Evolutionary conservation across 208 protist genomes (phyloP), one percentile per base, ranked within the genome.

Genomic region (Crithidia sp.): DNA sequence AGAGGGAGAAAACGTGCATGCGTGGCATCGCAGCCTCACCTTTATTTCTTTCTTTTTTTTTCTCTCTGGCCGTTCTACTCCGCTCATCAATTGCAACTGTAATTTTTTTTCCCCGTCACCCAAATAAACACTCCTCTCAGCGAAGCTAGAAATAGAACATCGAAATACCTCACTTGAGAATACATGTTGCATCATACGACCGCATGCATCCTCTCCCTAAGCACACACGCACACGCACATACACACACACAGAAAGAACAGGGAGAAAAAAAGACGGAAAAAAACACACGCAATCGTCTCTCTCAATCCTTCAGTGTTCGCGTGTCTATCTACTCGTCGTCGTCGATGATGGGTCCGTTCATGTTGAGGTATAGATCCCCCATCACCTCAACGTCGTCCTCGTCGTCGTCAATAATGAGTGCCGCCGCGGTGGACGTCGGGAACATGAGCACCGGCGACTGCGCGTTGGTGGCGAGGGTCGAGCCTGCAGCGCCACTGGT

Each of bases 371-470:
- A 97, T 9, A 85, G 85, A 14, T 94, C 86, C 12, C 79, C 84
- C 74, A 93, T 86, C 43, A 93, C 74, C 82, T 97, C 88, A 16
- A 97, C 82, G 12, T 96, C 92, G 71, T 97, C 90, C n/a, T 95
- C 85, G 56, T 93, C 85, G 54, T 88, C 80, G 54, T 76, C 65
- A 43, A 83, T 82, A 54, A 73, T 77, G 71, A 62, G 70, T 37
- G 66, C 43, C 17, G 60, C 58, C 2, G 65, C 69, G 41, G 64
- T 45, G 47, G 37, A 39, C 17, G 67, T 63, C 47, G 73, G 73
- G 52, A 78, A 83, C 19, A 63, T 58, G 28, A 65, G 43, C 53
- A 45, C 57, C 8, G 73, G 45, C 5, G 69, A 61, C 61, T 37
- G 56, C 49, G 61, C 53, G 39, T 17, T 58, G 7, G 79, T 54